Percentiles rank a stretch among this genome's conserved stretches.
These are phyloP conservation scores for Alliaria petiolata DNA, from an alignment of 345 rosid species.

Conservation along the genomic window DNA sequence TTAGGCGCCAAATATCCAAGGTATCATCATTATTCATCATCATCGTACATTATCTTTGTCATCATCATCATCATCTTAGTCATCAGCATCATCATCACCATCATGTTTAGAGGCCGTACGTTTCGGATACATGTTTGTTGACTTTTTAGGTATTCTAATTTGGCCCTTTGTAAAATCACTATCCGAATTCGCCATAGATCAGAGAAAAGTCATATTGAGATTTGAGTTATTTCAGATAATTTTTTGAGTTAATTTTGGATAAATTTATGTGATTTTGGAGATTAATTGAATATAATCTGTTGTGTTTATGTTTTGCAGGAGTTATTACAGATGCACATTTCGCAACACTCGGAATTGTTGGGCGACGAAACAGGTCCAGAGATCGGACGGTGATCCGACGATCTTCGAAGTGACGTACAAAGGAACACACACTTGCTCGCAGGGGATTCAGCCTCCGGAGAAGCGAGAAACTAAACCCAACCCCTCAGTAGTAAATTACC, in stretches of 20 bases:
- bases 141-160: no score
- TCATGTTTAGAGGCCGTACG: background rate
- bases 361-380: slow-evolving; percentile 88
- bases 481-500: background rate
- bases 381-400: slow-evolving; percentile 75
- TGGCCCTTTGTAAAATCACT: no score
- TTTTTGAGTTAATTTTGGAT: background rate
- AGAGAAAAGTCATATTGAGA: background rate
- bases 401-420: slow-evolving; percentile 70
- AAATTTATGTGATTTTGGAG: background rate
- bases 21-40: slow-evolving; percentile 34
- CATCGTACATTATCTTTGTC: background rate
- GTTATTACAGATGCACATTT: slow-evolving; percentile 85
- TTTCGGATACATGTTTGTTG: no score
- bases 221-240: background rate
- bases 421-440: slow-evolving; percentile 68
- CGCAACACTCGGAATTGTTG: slow-evolving; percentile 57
- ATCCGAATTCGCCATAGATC: no score
- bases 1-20: slow-evolving; percentile 85
- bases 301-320: slow-evolving; percentile 44
- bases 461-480: slow-evolving; percentile 43
- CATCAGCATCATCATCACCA: background rate
- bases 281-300: background rate
- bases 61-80: no score
- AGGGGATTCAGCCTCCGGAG: slow-evolving; percentile 37